Evolutionary conservation across 2,329 filamentous ascomycete species (phyloP).

Genomic region (Ophiostoma perfectum): DNA sequence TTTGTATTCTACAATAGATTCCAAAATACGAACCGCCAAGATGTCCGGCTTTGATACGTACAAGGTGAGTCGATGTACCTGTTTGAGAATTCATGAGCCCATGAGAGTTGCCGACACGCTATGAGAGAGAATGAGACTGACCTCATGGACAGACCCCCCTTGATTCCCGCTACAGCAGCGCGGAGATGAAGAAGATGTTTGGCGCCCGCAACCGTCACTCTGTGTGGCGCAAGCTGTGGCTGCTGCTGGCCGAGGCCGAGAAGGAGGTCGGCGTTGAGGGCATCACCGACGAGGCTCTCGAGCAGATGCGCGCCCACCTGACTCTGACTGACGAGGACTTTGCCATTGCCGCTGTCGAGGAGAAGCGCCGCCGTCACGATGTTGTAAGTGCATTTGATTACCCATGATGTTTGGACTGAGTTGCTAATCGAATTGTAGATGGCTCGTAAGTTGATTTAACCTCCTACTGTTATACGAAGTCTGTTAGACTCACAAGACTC

Average conservation of each 20-base stretch:
- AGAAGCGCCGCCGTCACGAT: conserved; percentile 63
- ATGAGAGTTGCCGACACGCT: no score
- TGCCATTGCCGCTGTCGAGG: conserved; percentile 66
- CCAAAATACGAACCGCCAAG: conserved; percentile 11
- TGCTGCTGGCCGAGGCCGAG: conserved; percentile 75
- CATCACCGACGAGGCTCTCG: conserved; percentile 69
- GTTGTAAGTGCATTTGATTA: conserved; percentile 12
- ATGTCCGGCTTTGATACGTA: conserved; percentile 26
- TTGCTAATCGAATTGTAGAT: conserved; percentile 1
- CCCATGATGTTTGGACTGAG: no score
- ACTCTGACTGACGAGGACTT: conserved; percentile 53
- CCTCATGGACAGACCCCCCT: conserved; percentile 54
- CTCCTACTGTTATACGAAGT: no score
- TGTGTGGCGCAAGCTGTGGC: conserved; percentile 82
- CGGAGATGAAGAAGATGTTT: conserved; percentile 75
- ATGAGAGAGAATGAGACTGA: conserved; percentile 29
- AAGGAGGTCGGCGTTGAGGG: conserved; percentile 68
- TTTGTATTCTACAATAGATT: background rate
- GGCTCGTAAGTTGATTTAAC: background rate
- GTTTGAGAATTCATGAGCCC: background rate
- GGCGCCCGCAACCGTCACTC: conserved; percentile 66
- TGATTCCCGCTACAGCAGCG: conserved; percentile 65
- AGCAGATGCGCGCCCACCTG: conserved; percentile 65
- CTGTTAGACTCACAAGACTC: no score
- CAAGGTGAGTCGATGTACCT: conserved; percentile 16